phyloP scores from a whole-genome alignment of 1,284 basidiomycete genomes.

The Cryptococcus amylolentus region DNA sequence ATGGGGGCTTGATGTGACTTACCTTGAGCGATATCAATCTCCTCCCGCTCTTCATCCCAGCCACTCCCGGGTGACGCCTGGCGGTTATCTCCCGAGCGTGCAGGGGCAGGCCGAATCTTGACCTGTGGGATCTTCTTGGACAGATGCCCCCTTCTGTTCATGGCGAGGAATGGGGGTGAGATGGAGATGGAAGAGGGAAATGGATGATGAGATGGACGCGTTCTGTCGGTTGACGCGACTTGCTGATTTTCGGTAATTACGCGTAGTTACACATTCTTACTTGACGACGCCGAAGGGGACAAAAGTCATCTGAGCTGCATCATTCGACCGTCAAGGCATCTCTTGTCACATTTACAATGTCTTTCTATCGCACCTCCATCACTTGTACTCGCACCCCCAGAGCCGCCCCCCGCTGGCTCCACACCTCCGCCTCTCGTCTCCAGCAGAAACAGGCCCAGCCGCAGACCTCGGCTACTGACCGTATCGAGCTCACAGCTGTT shows the following conservation, averaged over 20 bases:
- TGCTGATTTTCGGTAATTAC: too few species aligned
- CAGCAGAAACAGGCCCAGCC: conserved; percentile 22
- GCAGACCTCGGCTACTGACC: conserved; percentile 30
- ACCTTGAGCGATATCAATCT: conserved; percentile 10
- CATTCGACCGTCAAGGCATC: background rate
- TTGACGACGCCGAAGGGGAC: background rate
- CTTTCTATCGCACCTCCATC: conserved; percentile 1
- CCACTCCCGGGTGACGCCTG: too few species aligned
- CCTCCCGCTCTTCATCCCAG: too few species aligned
- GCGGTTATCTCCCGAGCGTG: background rate
- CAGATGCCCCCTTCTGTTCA: conserved; percentile 41
- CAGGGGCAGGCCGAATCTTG: conserved; percentile 42
- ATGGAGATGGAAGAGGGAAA: background rate
- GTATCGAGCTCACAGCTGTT: conserved; percentile 25
- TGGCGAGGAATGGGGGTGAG: background rate
- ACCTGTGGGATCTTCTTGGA: conserved; percentile 45
- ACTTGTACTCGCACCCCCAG: conserved; percentile 19
- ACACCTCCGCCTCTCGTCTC: conserved; percentile 1
- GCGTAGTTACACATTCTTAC: background rate
- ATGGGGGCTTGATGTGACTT: background rate
- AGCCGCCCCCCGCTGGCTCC: conserved; percentile 6
- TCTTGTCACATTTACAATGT: background rate
- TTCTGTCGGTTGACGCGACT: conserved; percentile 3
- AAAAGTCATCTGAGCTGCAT: too few species aligned
- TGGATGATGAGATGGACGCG: conserved; percentile 2